These are phyloP conservation scores for Vitis hybrid DNA, from an alignment of 177 flowering plant genomes.

Conservation along the genomic window DNA sequence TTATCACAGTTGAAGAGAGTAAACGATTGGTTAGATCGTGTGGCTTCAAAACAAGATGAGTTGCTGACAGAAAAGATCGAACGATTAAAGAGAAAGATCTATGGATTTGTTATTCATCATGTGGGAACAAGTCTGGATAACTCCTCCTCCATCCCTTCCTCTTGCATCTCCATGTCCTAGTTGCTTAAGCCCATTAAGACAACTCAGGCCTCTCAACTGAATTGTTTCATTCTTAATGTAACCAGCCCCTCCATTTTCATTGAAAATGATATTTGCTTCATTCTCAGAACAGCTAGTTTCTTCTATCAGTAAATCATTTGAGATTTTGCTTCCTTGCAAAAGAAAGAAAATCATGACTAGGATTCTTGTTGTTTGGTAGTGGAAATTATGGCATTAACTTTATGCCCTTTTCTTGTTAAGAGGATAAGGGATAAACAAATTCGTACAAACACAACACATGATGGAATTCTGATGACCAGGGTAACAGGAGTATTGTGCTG, in stretches of 20 bases:
- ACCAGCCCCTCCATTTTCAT: not conserved
- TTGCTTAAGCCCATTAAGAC: too few relatives aligned
- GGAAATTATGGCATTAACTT: not conserved
- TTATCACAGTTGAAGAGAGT: constrained; percentile 77
- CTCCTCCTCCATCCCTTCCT: constrained; percentile 19
- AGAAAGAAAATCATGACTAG: too few relatives aligned
- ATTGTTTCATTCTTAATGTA: not conserved
- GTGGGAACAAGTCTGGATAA: constrained; percentile 60
- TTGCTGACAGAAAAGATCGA: constrained; percentile 50
- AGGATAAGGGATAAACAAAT: too few relatives aligned
- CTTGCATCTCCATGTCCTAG: constrained; percentile 12
- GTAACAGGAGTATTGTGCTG: too few relatives aligned
- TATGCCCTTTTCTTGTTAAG: too few relatives aligned
- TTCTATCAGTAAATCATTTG: not conserved
- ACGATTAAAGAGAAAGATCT: constrained; percentile 72
- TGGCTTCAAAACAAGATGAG: constrained; percentile 39
- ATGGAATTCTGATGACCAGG: too few relatives aligned
- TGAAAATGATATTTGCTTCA: not conserved
- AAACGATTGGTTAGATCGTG: constrained; percentile 82
- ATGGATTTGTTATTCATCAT: constrained; percentile 84
- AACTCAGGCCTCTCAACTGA: not conserved
- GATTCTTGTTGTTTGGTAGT: not conserved
- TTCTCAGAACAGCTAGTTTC: not conserved
- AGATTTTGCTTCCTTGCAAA: constrained; percentile 5
- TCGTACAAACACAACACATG: too few relatives aligned